These are phyloP conservation scores for Oryza brachyantha DNA, from an alignment of 176 grass and related monocot species.

Conservation along the genomic window DNA sequence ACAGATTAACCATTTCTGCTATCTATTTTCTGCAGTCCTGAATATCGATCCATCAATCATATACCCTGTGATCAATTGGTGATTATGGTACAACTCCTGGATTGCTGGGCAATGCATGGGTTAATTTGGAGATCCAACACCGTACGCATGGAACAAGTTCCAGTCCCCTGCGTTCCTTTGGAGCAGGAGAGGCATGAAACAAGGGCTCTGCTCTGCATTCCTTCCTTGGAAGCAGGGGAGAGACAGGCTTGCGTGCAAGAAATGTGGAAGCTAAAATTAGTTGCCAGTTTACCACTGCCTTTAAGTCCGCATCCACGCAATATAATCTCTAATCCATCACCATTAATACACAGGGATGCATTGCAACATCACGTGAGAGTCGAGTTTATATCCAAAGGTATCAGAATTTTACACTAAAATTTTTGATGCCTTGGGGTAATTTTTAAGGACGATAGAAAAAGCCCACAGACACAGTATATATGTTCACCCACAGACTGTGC, in stretches of 20 bases:
- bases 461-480: too few species aligned
- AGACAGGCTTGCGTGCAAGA: slow-evolving; percentile 26
- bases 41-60: background rate
- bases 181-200: background rate
- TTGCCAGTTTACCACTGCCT: background rate
- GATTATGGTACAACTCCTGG: background rate
- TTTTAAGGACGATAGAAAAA: too few species aligned
- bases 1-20: background rate
- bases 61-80: background rate
- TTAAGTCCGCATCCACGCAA: background rate
- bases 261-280: background rate
- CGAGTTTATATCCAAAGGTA: too few species aligned
- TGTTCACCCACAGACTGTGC: too few species aligned
- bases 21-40: background rate
- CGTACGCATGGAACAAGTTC: background rate
- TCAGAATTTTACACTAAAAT: too few species aligned
- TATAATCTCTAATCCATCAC: background rate
- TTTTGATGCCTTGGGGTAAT: too few species aligned
- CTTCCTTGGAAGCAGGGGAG: slow-evolving; percentile 5
- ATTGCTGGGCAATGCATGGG: background rate
- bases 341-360: background rate
- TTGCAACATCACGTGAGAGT: background rate
- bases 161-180: background rate
- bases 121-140: background rate
- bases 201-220: background rate